Evolutionary conservation across 73 alveolate genomes (phyloP), one percentile per base, ranked within the genome.

Genomic region (Paramecium pentaurelia): DNA sequence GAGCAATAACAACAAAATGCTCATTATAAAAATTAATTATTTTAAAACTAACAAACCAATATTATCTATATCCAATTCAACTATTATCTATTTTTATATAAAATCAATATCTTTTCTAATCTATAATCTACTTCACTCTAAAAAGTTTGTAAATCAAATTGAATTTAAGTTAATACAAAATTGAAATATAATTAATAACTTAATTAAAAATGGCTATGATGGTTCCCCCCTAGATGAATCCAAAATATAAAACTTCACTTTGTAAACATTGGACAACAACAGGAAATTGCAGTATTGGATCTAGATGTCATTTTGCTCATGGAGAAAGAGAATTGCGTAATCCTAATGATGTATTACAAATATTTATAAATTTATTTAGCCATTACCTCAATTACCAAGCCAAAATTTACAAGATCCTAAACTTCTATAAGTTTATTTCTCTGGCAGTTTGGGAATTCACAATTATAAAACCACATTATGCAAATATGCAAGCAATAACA

Each of bases 241-340:
- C 91, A 10, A 96, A 93, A 86, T 96, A 95, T 80, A 96, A 96
- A 77, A 96, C 98, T 6, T 87, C 95, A 9, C 73, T 95, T 18
- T 96, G 98, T 30, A 94, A 95, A 25, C 97, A 96, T 88, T 80
- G 91, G 91, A 80, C 91, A 44, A 80, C 91, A 80, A 80, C 93
- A 27, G 97, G 97, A 18, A 93, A 93, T 11, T 96, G 98, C 51
- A 37, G 94, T 42, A 93, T 95, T 87, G 98, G 96, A 1, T 95
- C 92, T 6, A 96, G 95, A 77, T 96, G 98, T 60, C 97, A 96
- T 59, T 96, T 96, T 80, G 98, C 98, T 9, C 98, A 96, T 95
- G 98, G 98, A 16, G 93, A 83, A 27, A 71, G 87, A 38, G 98
- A 96, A 92, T 83, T 96, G n/a, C 93, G 98, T 71, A 88, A 93